Evolutionary conservation across 495 filamentous ascomycete species (phyloP).

Genomic region (Aspergillus heteromorphus): DNA sequence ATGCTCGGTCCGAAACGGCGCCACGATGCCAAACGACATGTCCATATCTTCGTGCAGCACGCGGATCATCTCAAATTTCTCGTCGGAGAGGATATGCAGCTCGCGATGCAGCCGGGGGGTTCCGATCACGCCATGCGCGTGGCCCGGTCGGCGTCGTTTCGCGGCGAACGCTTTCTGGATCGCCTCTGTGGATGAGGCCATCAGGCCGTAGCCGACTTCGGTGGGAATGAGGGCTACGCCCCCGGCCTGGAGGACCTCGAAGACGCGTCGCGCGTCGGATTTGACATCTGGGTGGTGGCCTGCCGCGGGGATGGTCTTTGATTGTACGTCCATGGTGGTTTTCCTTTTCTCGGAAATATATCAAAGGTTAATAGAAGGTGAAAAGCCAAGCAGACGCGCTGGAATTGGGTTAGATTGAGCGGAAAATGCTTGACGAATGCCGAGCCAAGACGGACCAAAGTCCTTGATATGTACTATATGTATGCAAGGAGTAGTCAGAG

Average conservation of each 20-base stretch:
- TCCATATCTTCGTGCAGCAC: conserved; percentile 22
- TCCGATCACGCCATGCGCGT: conserved; percentile 22
- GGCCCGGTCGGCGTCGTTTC: conserved; percentile 19
- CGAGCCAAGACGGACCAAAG: too few relatives aligned
- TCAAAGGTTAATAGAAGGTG: too few relatives aligned
- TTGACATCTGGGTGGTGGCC: background rate
- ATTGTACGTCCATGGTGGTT: too few relatives aligned
- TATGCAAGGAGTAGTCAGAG: too few relatives aligned
- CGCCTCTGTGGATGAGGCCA: conserved; percentile 15
- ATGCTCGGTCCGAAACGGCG: conserved; percentile 8
- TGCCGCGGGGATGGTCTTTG: too few relatives aligned
- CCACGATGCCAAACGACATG: conserved; percentile 18
- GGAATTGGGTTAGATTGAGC: too few relatives aligned
- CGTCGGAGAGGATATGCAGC: conserved; percentile 14
- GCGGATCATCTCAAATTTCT: conserved; percentile 21
- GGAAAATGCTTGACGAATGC: too few relatives aligned
- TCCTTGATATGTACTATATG: too few relatives aligned
- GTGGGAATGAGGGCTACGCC: conserved; percentile 19
- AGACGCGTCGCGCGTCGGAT: background rate
- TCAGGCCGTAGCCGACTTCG: conserved; percentile 28
- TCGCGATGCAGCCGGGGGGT: conserved; percentile 17
- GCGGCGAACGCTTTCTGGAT: conserved; percentile 19
- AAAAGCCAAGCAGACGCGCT: too few relatives aligned
- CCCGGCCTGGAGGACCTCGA: background rate
- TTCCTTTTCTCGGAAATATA: too few relatives aligned